Conservation (phyloP, 495 filamentous ascomycete genomes). For the Saxophila tyrrhenica region DNA sequence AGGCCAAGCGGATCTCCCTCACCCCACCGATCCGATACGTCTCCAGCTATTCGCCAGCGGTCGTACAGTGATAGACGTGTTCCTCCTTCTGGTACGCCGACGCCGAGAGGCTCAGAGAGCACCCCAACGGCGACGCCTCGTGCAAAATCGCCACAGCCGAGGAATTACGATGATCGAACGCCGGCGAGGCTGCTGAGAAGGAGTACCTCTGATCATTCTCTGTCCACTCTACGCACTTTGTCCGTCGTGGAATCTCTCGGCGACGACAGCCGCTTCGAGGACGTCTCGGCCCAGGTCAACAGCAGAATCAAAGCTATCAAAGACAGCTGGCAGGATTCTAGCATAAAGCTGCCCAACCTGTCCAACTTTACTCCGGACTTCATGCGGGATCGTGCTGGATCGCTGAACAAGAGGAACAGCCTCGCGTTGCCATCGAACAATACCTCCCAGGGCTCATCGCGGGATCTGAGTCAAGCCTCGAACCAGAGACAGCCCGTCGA, state of each 20-base stretch:
- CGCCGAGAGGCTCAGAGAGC: neutral
- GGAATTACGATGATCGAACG: neutral
- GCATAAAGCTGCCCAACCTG: conserved; percentile 51
- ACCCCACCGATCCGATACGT: conserved; percentile 3
- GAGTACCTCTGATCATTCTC: conserved; percentile 61
- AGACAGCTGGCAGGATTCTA: conserved; percentile 73
- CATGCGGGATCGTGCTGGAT: conserved; percentile 8
- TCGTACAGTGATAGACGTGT: conserved; percentile 10
- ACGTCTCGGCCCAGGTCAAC: conserved; percentile 71
- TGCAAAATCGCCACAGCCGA: neutral
- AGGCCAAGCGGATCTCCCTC: neutral
- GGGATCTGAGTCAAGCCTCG: neutral
- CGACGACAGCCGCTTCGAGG: conserved; percentile 71
- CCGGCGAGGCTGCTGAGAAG: conserved; percentile 36
- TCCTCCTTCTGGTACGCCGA: conserved; percentile 15
- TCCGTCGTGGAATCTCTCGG: conserved; percentile 75
- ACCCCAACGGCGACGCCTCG: neutral
- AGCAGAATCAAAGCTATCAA: conserved; percentile 82
- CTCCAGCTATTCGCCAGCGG: conserved; percentile 23
- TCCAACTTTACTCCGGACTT: conserved; percentile 14
- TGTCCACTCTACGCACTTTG: conserved; percentile 44
- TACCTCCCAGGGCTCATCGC: neutral
- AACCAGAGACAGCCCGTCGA: conserved; percentile 1
- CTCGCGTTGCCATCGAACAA: neutral
- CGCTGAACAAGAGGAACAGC: neutral